Evolutionary conservation across 1,284 basidiomycete species (phyloP).

Genomic region (Puccinia polysora): DNA sequence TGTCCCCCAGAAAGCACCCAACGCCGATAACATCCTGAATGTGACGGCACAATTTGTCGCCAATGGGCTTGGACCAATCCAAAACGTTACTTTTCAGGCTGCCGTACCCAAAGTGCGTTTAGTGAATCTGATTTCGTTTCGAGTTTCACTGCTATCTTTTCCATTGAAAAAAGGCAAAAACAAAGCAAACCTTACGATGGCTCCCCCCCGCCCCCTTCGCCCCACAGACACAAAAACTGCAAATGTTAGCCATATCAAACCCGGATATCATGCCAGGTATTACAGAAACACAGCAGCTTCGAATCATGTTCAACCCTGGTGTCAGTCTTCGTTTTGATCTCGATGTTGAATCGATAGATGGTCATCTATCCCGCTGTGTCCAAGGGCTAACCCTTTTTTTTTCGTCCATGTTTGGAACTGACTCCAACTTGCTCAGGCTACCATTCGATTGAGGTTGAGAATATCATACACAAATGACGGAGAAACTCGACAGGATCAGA

Average conservation of each 20-base stretch:
- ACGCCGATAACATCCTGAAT: slow-evolving; percentile 78
- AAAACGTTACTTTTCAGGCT: slow-evolving; percentile 84
- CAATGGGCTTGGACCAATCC: slow-evolving; percentile 58
- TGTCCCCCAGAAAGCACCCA: slow-evolving; percentile 72
- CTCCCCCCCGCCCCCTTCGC: no score
- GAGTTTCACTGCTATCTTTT: no score
- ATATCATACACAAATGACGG: slow-evolving; percentile 70
- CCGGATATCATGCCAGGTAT: slow-evolving; percentile 69
- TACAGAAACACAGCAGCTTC: slow-evolving; percentile 89
- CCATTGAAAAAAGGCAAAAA: no score
- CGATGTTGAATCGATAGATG: not conserved
- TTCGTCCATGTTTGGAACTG: not conserved
- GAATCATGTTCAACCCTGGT: slow-evolving; percentile 78
- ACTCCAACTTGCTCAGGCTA: slow-evolving; percentile 62
- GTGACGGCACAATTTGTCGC: slow-evolving; percentile 83
- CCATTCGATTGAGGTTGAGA: slow-evolving; percentile 76
- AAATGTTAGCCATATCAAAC: slow-evolving; percentile 96
- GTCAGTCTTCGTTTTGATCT: slow-evolving; percentile 58
- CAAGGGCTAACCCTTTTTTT: not conserved
- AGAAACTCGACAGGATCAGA: slow-evolving; percentile 77
- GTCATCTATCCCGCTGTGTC: no score
- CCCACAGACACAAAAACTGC: slow-evolving; percentile 94
- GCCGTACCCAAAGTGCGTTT: slow-evolving; percentile 83
- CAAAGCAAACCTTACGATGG: no score
- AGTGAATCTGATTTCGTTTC: slow-evolving; percentile 16